Evolutionary conservation across 2,329 filamentous ascomycete species (phyloP).

Genomic region (Dryadomyces quercus-mongolicae): DNA sequence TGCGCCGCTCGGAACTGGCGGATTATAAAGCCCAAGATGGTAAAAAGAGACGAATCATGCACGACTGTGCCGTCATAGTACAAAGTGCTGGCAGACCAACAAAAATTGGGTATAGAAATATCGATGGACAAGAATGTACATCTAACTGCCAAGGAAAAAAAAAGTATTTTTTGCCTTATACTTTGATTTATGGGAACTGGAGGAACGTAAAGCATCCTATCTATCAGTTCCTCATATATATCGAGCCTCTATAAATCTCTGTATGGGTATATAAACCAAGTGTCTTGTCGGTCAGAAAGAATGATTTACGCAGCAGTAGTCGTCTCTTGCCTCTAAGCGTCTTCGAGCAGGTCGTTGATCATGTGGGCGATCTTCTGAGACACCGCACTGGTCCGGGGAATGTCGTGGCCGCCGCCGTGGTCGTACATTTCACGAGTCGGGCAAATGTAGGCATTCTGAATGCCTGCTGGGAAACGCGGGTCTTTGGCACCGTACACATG

Average conservation of each 20-base stretch:
- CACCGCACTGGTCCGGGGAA: constrained; percentile 22
- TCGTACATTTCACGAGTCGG: constrained; percentile 20
- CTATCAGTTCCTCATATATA: no score
- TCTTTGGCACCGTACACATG: constrained; percentile 24
- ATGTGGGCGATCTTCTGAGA: constrained; percentile 19
- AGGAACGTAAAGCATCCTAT: no score
- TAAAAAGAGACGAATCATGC: background rate
- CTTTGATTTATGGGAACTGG: no score
- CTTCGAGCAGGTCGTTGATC: constrained; percentile 14
- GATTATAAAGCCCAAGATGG: background rate
- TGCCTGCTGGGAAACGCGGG: constrained; percentile 21
- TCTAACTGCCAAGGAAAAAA: no score
- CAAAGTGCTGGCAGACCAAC: no score
- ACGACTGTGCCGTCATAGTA: background rate
- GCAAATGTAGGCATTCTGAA: constrained; percentile 24
- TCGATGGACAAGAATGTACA: no score
- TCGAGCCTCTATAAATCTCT: no score
- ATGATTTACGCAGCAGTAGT: background rate
- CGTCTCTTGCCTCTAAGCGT: background rate
- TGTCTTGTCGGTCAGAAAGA: no score
- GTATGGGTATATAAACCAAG: no score
- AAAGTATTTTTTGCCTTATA: no score
- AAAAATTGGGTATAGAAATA: background rate
- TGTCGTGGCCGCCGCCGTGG: constrained; percentile 25
- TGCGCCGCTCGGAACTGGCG: no score